Base-by-base conservation (phyloP, 306 rosid genomes). In the Styphnolobium japonicum region DNA sequence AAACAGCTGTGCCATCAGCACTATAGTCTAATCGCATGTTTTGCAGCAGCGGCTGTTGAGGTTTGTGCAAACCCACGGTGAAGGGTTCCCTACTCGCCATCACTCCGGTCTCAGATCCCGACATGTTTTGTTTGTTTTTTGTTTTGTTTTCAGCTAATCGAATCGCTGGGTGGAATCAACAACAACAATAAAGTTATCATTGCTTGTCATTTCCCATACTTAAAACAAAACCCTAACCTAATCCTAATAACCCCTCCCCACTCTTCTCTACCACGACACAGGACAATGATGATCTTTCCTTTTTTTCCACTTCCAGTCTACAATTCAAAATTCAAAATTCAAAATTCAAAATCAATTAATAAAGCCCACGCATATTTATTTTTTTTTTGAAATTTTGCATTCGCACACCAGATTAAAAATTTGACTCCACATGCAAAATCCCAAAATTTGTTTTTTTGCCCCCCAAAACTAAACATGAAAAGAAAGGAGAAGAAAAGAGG, bases 91-190 rank as follows among this genome's bases (percentile, higher is more conserved):
- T 82, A 57, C 78, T 82, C 9, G 82, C 72, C 83, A 90, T 84
- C 80, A 83, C 73, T 49, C 90, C 93, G 8, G 88, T 79, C 70
- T 92, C 91, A 34, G 93, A 89, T 83, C 90, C 97, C 4, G 96
- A 89, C 94, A 93, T 90, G 18, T 29, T 66, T 48, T 9, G 4
- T 46, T 51, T 8, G 18, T 45, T 34, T 15, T n/a, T n/a, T n/a
- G 16, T 12, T 14, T 53, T 2, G 15, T 2, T 18, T 2, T 40
- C 53, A 6, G 12, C 21, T 15, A 36, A 52, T 11, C 12, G 63
- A 4, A 76, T 57, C 29, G 18, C 81, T 82, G 77, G 12, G 16
- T 36, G 10, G 15, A 75, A 23, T 15, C 43, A 43, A 63, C 36
- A 12, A 21, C 14, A 68, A 40, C 7, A 33, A 7, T 12, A 52